Evolutionary conservation across 306 rosid species (phyloP), one percentile per base, ranked within the genome.

Genomic region (Fragaria nilgerrensis): DNA sequence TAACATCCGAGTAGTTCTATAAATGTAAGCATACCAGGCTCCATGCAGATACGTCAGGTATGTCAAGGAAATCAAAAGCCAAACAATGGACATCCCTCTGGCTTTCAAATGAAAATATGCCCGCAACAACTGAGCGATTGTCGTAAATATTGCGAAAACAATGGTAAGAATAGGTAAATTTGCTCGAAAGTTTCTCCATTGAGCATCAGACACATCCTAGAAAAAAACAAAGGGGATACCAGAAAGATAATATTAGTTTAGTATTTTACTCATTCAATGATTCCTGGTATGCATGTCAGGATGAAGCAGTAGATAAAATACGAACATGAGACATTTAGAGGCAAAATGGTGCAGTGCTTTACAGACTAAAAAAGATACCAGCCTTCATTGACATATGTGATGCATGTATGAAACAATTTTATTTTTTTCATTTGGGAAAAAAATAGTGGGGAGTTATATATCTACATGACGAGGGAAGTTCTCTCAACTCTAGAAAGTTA

Each of bases 171-270:
- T 72, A 58, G 91, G 92, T 78, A 95, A 44, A 82, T 95, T 95
- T 78, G 89, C 96, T 25, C 91, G 90, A 68, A 95, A 92, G 62
- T 89, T 95, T 87, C 92, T 87, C 97, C 97, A 95, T 72, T 95
- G 98, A 70, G 97, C 96, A 95, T 95, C 98, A 56, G 98, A 90
- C 70, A 78, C 76, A 81, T 95, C 97, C 97, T 95, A 70, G 53
- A 74, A 48, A 39, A 63, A 81, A 50, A 78, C 53, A 77, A 77
- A 1, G 50, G 67, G 1, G 15, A 27, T 10, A 15, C 77, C 53
- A 56, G 55, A 13, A 2, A 55, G 17, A 13, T 6, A 22, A n/a
- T 32, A n/a, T 11, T 4, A 0, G 14, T 36, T 22, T 36, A 36
- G 14, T 37, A 14, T 5, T 39, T 13, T 36, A 5, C 39, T 19